A percentile compares a stretch with the other conserved stretches of the same genome.
phyloP scores from a whole-genome alignment of 1,139 yeast genomes.

The Blastobotrys arbuscula region DNA sequence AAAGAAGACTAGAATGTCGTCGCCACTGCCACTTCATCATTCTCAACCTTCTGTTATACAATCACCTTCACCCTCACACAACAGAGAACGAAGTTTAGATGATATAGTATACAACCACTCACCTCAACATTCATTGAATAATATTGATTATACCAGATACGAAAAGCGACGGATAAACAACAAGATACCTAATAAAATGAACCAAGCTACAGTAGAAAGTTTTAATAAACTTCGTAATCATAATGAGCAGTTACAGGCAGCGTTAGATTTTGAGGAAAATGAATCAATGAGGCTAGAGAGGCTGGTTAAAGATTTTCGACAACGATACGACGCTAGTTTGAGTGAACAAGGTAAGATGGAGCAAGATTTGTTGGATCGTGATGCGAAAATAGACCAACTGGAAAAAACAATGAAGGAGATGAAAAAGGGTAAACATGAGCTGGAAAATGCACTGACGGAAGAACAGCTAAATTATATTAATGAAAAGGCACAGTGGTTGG shows the following conservation, averaged over 20 bases:
- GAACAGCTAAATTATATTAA: slow-evolving; percentile 31
- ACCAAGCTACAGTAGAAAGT: slow-evolving; percentile 1
- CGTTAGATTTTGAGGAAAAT: slow-evolving; percentile 27
- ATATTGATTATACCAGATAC: background rate
- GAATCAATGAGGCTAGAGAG: slow-evolving; percentile 24
- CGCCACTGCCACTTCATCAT: background rate
- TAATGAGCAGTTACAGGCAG: slow-evolving; percentile 24
- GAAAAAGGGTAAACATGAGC: slow-evolving; percentile 23
- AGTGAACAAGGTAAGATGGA: slow-evolving; percentile 28
- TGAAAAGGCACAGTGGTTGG: slow-evolving; percentile 33
- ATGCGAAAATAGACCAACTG: slow-evolving; percentile 21
- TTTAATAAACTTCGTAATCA: slow-evolving; percentile 2
- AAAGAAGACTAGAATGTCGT: background rate
- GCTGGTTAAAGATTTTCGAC: slow-evolving; percentile 21
- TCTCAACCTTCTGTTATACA: background rate
- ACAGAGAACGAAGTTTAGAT: slow-evolving; percentile 4
- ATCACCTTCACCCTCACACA: slow-evolving; percentile 8
- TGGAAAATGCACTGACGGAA: slow-evolving; percentile 24
- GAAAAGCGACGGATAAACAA: background rate
- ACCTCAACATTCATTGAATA: background rate
- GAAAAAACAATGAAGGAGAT: slow-evolving; percentile 23
- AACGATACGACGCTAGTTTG: slow-evolving; percentile 19
- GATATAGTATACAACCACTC: slow-evolving; percentile 4
- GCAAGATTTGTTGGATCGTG: slow-evolving; percentile 28
- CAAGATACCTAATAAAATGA: background rate